Evolutionary conservation across 139 green algal species (phyloP), one percentile per base, ranked within the genome.

Genomic region (Bryopsis sp.): DNA sequence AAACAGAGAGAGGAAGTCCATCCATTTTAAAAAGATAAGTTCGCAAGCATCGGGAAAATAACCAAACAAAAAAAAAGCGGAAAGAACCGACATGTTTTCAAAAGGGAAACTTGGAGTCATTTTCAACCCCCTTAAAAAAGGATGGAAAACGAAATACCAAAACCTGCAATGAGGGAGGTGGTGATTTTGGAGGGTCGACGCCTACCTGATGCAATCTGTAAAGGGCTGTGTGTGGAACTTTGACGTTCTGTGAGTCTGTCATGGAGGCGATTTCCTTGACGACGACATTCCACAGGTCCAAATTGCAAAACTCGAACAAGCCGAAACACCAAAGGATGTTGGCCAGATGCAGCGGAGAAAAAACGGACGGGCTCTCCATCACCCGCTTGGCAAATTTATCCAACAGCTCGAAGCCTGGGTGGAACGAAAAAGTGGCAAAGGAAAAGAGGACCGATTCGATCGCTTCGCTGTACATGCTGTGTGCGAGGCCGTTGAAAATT

Each of bases 391-490:
- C 33, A 22, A 61, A 32, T 33, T 61, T 15, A 32, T 32, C 50
- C 15, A 61, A 26, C 15, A 61, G 19, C 31, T 61, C 50, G 19
- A 22, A 61, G 15, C 50, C 50, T 36, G 50, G 50, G 33, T 61
- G 50, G 19, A 61, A 61, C 24, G 50, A 61, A 26, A 61, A 61
- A 28, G 50, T 61, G 8, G 50, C 50, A 61, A 36, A 61, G 8
- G 50, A 61, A 22, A 22, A 61, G 19, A 61, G 50, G 33, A 61
- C 24, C 6, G 50, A 36, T 26, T 61, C 50, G 50, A 61, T 61
- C 15, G 50, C 50, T 61, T 61, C 50, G 50, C 33, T 36, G 19
- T 61, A 61, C 6, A 61, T 61, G 33, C 33, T 26, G 50, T 28
- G 24, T 8, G 33, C 19, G 6, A 15, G 6, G 6, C 24, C 31